A percentile compares a stretch with the other conserved stretches of the same genome.
phyloP scores from a whole-genome alignment of 306 rosid species.

The Lotus japonicus region DNA sequence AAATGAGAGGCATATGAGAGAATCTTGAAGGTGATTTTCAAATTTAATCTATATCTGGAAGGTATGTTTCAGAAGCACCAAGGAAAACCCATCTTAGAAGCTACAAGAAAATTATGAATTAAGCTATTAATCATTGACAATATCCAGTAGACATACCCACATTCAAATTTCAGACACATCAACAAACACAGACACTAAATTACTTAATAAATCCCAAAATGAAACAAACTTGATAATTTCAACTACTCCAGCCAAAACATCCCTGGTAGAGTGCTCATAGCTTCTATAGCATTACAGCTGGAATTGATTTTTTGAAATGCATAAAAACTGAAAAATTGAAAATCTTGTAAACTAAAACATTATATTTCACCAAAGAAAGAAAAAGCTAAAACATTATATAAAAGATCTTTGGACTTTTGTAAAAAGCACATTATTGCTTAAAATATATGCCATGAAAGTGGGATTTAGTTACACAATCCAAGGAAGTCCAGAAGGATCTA shows the following conservation, averaged over 20 bases:
- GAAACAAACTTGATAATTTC: no score
- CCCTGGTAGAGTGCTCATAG: no score
- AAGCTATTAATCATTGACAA: neutral
- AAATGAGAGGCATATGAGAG: neutral
- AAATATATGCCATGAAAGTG: neutral
- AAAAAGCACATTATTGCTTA: no score
- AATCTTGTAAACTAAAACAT: neutral
- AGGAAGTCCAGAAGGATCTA: neutral
- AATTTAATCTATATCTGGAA: neutral
- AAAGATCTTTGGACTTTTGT: neutral
- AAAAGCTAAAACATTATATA: neutral
- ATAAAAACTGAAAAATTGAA: neutral
- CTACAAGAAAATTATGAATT: neutral
- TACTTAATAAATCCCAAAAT: no score
- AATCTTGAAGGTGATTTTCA: no score
- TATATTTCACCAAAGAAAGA: no score
- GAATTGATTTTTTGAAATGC: neutral
- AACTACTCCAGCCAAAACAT: no score
- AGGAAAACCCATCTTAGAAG: neutral
- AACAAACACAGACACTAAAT: no score
- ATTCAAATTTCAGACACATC: no score
- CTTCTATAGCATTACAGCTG: no score
- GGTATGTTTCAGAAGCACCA: neutral
- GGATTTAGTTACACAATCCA: neutral
- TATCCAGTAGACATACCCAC: neutral